A percentile compares a stretch with the other conserved stretches of the same genome.
These are phyloP conservation scores for Macrophomina tecta DNA, from an alignment of 2,329 filamentous ascomycete genomes.

Conservation along the genomic window DNA sequence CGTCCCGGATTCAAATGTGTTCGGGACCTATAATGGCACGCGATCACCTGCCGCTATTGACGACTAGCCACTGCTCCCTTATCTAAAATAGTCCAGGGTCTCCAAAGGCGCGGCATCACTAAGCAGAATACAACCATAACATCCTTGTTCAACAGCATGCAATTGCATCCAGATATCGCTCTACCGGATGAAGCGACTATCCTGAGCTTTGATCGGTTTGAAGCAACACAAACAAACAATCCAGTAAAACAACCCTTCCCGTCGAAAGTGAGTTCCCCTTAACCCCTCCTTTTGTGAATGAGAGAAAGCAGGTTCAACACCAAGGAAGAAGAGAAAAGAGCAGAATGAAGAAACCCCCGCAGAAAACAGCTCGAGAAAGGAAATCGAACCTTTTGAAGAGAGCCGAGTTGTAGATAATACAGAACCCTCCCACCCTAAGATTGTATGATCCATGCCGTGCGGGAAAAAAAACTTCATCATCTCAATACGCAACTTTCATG, in stretches of 20 bases:
- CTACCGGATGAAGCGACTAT: slow-evolving; percentile 14
- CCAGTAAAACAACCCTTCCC: slow-evolving; percentile 23
- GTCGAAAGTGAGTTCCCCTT: slow-evolving; percentile 19
- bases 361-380: slow-evolving; percentile 25
- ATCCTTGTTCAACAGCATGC: slow-evolving; percentile 18
- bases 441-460: slow-evolving; percentile 12
- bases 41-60: too few relatives aligned
- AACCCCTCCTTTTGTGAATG: slow-evolving; percentile 20
- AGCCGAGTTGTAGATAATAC: slow-evolving; percentile 29
- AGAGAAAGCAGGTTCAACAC: slow-evolving; percentile 26
- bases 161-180: slow-evolving; percentile 20
- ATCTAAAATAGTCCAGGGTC: too few relatives aligned
- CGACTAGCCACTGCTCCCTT: too few relatives aligned
- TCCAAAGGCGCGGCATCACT: not conserved
- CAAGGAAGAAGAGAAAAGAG: slow-evolving; percentile 23
- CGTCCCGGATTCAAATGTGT: too few relatives aligned
- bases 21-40: too few relatives aligned
- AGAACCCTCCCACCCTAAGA: slow-evolving; percentile 26
- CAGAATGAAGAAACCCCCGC: slow-evolving; percentile 15
- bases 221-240: slow-evolving; percentile 20
- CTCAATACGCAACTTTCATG: slow-evolving; percentile 27
- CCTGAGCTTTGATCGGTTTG: slow-evolving; percentile 25
- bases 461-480: slow-evolving; percentile 22
- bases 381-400: slow-evolving; percentile 29
- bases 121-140: not conserved